These are phyloP conservation scores for Hawksworthiomyces lignivorus DNA, from an alignment of 2,329 filamentous ascomycete species.

Conservation along the genomic window DNA sequence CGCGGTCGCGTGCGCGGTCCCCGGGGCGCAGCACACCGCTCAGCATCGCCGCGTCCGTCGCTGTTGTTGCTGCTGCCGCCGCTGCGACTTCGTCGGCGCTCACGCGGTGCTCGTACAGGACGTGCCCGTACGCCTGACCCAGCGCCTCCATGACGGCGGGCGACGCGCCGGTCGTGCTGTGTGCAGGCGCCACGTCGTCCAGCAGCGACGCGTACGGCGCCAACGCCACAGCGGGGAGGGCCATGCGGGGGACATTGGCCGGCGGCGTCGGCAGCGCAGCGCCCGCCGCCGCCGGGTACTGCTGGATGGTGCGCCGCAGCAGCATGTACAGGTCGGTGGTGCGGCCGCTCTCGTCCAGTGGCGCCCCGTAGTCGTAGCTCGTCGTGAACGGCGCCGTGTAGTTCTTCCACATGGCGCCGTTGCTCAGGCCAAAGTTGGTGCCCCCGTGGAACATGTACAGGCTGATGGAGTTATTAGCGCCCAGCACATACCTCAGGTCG, in stretches of 20 bases:
- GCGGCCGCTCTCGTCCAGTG: slow-evolving; percentile 1
- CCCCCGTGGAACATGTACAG: slow-evolving; percentile 4
- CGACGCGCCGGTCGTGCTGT: no score
- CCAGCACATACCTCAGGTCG: not conserved
- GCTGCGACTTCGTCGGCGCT: not conserved
- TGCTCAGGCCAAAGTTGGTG: not conserved
- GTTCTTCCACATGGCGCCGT: not conserved
- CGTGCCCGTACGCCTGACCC: not conserved
- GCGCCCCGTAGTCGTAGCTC: slow-evolving; percentile 3
- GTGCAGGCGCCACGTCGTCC: no score
- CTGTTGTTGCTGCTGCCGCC: no score
- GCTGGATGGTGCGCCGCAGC: not conserved
- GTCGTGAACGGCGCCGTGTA: slow-evolving; percentile 2
- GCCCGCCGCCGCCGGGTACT: not conserved
- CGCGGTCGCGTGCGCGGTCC: slow-evolving; percentile 1
- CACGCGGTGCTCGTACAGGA: not conserved
- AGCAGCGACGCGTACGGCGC: not conserved
- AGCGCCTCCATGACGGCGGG: not conserved
- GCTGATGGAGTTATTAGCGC: not conserved
- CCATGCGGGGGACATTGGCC: not conserved
- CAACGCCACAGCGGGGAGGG: not conserved
- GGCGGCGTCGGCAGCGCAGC: not conserved
- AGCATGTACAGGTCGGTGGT: not conserved
- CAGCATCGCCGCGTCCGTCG: not conserved
- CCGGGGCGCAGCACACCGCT: not conserved